Evolutionary conservation across 768 basidiomycete genomes (phyloP).

Genomic region (Tremella mesenterica): DNA sequence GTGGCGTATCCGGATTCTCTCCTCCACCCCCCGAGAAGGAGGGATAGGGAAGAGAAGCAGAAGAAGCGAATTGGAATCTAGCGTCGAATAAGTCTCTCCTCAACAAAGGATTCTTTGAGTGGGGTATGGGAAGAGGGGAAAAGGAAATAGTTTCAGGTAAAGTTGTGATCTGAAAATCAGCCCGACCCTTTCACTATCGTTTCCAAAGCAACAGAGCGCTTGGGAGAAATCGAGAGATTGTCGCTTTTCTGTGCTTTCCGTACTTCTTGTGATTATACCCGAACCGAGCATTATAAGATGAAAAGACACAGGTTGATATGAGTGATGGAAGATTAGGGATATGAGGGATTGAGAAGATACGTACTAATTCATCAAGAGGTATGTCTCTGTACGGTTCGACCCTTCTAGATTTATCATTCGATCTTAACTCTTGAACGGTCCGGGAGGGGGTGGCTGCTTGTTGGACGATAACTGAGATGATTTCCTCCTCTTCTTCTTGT

Average conservation of each 20-base stretch:
- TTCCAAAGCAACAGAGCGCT: too few species aligned
- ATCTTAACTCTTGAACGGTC: slow-evolving; percentile 13
- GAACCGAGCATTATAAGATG: too few species aligned
- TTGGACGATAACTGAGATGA: not conserved
- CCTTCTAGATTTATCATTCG: not conserved
- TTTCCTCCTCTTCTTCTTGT: slow-evolving; percentile 8
- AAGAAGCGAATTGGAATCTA: slow-evolving; percentile 66
- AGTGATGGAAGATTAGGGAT: not conserved
- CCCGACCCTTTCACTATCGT: too few species aligned
- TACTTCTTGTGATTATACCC: too few species aligned
- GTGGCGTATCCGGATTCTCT: too few species aligned
- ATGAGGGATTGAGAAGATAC: not conserved
- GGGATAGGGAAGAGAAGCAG: too few species aligned
- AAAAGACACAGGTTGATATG: too few species aligned
- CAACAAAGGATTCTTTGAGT: slow-evolving; percentile 48
- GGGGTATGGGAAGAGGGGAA: slow-evolving; percentile 53
- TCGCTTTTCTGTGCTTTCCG: too few species aligned
- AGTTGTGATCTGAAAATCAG: slow-evolving; percentile 52
- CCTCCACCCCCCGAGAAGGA: too few species aligned
- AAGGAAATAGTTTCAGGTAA: slow-evolving; percentile 71
- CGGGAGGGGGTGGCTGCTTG: slow-evolving; percentile 11
- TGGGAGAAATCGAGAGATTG: too few species aligned
- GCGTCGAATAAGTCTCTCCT: slow-evolving; percentile 91
- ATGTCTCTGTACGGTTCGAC: slow-evolving; percentile 14
- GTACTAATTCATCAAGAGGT: slow-evolving; percentile 36